Conservation (phyloP, 1,139 yeast genomes). For the Suhomyces bolitotheri region DNA sequence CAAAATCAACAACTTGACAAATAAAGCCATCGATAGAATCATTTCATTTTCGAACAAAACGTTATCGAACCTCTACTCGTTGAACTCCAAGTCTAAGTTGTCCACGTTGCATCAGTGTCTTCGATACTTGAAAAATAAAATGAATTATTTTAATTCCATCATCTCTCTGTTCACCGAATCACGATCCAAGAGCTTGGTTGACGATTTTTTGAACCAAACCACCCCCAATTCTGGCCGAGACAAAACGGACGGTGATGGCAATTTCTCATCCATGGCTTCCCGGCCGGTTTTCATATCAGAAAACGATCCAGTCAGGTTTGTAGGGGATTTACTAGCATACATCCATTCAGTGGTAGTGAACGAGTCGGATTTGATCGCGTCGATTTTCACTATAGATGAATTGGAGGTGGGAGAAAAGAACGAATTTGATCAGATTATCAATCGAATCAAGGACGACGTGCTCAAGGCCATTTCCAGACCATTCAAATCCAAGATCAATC, state of each 20-base stretch:
- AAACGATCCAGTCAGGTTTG: conserved; percentile 77
- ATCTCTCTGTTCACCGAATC: conserved; percentile 47
- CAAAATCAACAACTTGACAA: conserved; percentile 54
- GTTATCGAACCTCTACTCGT: conserved; percentile 37
- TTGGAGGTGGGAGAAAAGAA: conserved; percentile 15
- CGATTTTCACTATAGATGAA: conserved; percentile 31
- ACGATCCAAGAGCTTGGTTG: conserved; percentile 56
- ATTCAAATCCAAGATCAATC: conserved; percentile 56
- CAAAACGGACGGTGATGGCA: conserved; percentile 1
- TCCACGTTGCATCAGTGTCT: conserved; percentile 36
- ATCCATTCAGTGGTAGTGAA: conserved; percentile 87
- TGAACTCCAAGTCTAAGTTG: conserved; percentile 31
- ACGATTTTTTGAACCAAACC: conserved; percentile 48
- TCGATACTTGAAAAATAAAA: conserved; percentile 32
- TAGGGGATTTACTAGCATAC: conserved; percentile 89
- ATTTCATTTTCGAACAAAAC: conserved; percentile 35
- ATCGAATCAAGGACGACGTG: conserved; percentile 43
- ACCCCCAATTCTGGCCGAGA: conserved; percentile 1
- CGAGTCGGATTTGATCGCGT: conserved; percentile 74
- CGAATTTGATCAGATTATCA: conserved; percentile 27
- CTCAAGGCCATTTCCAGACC: conserved; percentile 52
- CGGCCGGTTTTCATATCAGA: conserved; percentile 66
- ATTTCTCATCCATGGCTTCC: conserved; percentile 9
- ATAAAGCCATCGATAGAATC: conserved; percentile 54
- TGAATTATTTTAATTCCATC: conserved; percentile 57